These are phyloP conservation scores for Vigna trinervia DNA, from an alignment of 306 rosid species.

Conservation along the genomic window DNA sequence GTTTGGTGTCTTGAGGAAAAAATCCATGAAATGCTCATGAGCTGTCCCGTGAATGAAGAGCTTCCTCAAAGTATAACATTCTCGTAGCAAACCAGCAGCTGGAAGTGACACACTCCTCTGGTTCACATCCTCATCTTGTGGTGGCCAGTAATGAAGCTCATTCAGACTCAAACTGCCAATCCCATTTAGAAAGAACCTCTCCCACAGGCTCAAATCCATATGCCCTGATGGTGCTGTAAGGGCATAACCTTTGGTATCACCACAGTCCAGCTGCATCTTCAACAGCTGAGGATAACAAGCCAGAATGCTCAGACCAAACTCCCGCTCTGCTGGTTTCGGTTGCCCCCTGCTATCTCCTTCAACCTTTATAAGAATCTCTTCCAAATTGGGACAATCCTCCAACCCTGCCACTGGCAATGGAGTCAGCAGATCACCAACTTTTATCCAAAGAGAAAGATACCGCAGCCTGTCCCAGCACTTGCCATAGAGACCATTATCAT, in stretches of 20 bases:
- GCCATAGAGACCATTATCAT: constrained; percentile 53
- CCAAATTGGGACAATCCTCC: constrained; percentile 75
- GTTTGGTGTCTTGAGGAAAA: constrained; percentile 62
- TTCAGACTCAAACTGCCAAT: constrained; percentile 62
- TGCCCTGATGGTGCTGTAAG: constrained; percentile 80
- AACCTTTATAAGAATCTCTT: constrained; percentile 70
- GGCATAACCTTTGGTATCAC: constrained; percentile 82
- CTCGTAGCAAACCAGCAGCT: constrained; percentile 77
- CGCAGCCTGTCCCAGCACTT: constrained; percentile 70
- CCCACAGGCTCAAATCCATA: constrained; percentile 93
- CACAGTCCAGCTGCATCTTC: constrained; percentile 84
- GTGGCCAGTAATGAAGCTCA: constrained; percentile 93
- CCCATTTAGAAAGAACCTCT: constrained; percentile 82
- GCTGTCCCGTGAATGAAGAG: constrained; percentile 89
- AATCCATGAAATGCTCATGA: constrained; percentile 82
- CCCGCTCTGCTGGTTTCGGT: constrained; percentile 54
- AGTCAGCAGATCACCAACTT: constrained; percentile 75
- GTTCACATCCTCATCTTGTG: constrained; percentile 83
- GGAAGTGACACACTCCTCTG: constrained; percentile 81
- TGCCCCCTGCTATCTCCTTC: constrained; percentile 86
- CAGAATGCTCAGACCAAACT: constrained; percentile 73
- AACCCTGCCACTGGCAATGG: constrained; percentile 73
- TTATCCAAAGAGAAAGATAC: constrained; percentile 86
- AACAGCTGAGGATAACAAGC: constrained; percentile 63
- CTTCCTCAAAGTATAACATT: constrained; percentile 72